A percentile compares a stretch with the other conserved stretches of the same genome.
phyloP scores from a whole-genome alignment of 2,329 filamentous ascomycete species.

The Cladosporium sp. region DNA sequence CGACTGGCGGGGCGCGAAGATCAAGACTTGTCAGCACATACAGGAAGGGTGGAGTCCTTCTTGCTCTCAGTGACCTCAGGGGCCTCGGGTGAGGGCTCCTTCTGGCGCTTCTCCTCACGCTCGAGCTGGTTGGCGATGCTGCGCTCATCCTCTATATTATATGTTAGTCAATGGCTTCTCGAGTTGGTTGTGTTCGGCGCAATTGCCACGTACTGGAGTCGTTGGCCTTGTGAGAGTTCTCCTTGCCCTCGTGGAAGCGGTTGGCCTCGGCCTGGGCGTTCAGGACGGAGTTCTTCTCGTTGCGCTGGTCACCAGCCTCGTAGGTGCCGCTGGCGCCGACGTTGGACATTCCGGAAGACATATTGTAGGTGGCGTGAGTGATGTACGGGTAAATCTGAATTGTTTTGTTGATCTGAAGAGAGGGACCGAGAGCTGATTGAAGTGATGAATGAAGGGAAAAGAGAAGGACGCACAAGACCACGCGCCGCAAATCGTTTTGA shows the following conservation, averaged over 20 bases:
- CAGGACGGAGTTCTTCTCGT: constrained; percentile 38
- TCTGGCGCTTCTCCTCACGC: constrained; percentile 51
- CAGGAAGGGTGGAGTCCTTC: constrained; percentile 52
- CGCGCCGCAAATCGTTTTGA: constrained; percentile 4
- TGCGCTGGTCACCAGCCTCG: constrained; percentile 72
- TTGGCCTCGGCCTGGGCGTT: constrained; percentile 44
- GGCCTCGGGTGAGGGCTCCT: constrained; percentile 31
- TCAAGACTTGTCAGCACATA: constrained; percentile 18
- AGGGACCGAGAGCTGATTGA: constrained; percentile 4
- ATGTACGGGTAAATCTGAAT: background rate
- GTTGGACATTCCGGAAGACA: constrained; percentile 50
- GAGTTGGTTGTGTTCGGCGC: background rate
- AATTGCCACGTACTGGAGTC: constrained; percentile 59
- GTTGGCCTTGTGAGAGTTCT: constrained; percentile 59
- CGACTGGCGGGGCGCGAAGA: constrained; percentile 23
- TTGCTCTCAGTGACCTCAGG: constrained; percentile 39
- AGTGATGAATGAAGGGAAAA: background rate
- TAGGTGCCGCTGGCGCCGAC: constrained; percentile 63
- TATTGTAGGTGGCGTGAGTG: constrained; percentile 26
- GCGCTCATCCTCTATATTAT: constrained; percentile 57
- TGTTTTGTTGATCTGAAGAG: background rate
- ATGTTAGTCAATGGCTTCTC: background rate
- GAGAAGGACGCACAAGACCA: constrained; percentile 6
- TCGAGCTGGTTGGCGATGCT: constrained; percentile 66
- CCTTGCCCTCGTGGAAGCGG: constrained; percentile 66